Conservation (phyloP, 306 rosid species). For the Casuarina equisetifolia region DNA sequence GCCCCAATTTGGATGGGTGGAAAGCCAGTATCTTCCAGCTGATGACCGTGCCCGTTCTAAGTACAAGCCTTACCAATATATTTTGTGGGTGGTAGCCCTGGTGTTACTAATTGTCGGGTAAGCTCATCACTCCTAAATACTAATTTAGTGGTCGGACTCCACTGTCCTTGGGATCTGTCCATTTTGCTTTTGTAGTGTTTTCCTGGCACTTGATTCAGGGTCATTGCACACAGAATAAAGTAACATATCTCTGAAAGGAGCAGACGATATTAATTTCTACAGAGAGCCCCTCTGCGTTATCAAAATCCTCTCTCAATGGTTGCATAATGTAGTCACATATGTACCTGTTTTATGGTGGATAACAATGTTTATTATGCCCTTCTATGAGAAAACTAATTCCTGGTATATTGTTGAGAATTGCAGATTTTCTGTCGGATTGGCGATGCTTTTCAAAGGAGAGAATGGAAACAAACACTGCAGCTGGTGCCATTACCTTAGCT, state of each 20-base stretch:
- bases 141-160: not conserved
- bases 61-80: constrained; percentile 73
- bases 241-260: not conserved
- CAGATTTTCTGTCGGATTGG: constrained; percentile 55
- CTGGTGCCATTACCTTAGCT: constrained; percentile 75
- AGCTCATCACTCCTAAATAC: constrained; percentile 24
- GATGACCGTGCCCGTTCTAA: constrained; percentile 56
- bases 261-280: not conserved
- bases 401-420: not conserved
- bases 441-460: constrained; percentile 60
- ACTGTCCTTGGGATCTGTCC: not conserved
- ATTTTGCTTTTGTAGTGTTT: not conserved
- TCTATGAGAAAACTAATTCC: not conserved
- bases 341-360: not conserved
- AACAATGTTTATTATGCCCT: not conserved
- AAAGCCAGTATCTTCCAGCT: constrained; percentile 47
- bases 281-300: not conserved
- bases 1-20: constrained; percentile 73
- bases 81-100: constrained; percentile 54
- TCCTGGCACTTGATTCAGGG: not conserved
- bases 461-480: constrained; percentile 64
- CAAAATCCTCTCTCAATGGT: not conserved
- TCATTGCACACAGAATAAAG: not conserved
- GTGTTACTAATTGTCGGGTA: constrained; percentile 66
- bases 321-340: not conserved